These are phyloP conservation scores for Macrolepiota fuliginosa DNA, from an alignment of 768 basidiomycete species.

Conservation along the genomic window DNA sequence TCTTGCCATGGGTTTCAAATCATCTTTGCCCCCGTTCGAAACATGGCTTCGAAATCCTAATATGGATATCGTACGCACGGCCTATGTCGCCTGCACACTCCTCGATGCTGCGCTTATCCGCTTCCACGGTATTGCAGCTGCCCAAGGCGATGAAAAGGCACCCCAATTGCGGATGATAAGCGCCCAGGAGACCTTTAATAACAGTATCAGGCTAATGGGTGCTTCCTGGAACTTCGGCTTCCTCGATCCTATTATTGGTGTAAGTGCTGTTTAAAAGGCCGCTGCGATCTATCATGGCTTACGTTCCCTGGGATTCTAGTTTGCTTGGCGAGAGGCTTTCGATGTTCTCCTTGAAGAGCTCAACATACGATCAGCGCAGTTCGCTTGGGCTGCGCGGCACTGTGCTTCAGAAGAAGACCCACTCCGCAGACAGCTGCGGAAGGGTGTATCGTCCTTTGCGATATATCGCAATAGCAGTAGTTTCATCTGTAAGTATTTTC, in stretches of 20 bases:
- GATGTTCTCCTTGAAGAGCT: slow-evolving; percentile 8
- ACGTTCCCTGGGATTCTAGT: slow-evolving; percentile 2
- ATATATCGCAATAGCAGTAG: background rate
- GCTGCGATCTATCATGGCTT: background rate
- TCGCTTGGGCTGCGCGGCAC: background rate
- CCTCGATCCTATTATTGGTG: slow-evolving; percentile 10
- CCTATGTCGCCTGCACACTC: slow-evolving; percentile 2
- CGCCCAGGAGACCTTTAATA: slow-evolving; percentile 10
- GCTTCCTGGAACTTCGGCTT: slow-evolving; percentile 9
- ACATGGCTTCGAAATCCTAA: slow-evolving; percentile 4
- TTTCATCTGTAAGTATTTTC: background rate
- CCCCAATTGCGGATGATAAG: background rate
- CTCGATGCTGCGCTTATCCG: slow-evolving; percentile 5
- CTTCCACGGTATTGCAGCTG: background rate
- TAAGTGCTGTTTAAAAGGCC: background rate
- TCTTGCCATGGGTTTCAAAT: slow-evolving; percentile 3
- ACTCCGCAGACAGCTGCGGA: background rate
- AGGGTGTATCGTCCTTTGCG: slow-evolving; percentile 5
- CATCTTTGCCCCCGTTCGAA: slow-evolving; percentile 6
- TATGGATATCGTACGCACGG: slow-evolving; percentile 7
- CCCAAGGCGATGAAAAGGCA: slow-evolving; percentile 5
- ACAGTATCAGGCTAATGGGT: background rate
- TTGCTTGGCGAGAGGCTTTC: slow-evolving; percentile 12
- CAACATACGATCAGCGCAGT: background rate
- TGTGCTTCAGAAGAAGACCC: background rate